Base-by-base conservation (phyloP, 2,329 filamentous ascomycete genomes). In the Trichoderma polysporum region DNA sequence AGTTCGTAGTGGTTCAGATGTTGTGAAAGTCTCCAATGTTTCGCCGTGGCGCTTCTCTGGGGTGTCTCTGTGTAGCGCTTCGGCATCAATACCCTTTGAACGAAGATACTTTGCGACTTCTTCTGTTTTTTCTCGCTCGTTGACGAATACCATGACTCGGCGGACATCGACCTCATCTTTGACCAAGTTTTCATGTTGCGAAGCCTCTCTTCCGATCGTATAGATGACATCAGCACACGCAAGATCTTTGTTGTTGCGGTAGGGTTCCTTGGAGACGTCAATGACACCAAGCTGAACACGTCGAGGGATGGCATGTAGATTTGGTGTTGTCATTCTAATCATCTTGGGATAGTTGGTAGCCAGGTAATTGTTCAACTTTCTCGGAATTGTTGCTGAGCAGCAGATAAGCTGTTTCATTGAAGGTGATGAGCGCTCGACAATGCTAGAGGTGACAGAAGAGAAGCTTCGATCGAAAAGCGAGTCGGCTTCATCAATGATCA, bases 191-290 rank as follows among this genome's bases (percentile, higher is more conserved):
- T 90, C 87, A 69, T 90, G 83, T 29, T 82, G 82, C 8, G 83
- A 80, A 1, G 86, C 85, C 50, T 94, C 90, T 76, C 92, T 93
- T 68, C 93, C 93, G 68, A 99, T 94, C 37, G 92, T 90, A 88
- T 94, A 97, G 75, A 99, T 94, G 13, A 91, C 91, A 75, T 99
- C 94, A 3, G 95, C 95, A 76, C 94, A 98, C 12, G 95, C 96
- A 5, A 99, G 86, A 73, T 90, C 86, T 78, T 96, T 95, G 83
- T 97, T 97, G 74, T 95, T 93, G 69, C 89, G 89, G 81, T 97
- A 99, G 0, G 94, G 94, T n/a, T 96, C 90, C 72, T 91, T 92
- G 70, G 94, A 90, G 15, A 96, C 91, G 74, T 99, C 94, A 31
- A 99, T 88, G 39, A 98, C 93, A 66, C 93, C 93, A 4, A 99